Conservation (phyloP, 768 basidiomycete genomes). For the Xerocomellus chrysenteron region DNA sequence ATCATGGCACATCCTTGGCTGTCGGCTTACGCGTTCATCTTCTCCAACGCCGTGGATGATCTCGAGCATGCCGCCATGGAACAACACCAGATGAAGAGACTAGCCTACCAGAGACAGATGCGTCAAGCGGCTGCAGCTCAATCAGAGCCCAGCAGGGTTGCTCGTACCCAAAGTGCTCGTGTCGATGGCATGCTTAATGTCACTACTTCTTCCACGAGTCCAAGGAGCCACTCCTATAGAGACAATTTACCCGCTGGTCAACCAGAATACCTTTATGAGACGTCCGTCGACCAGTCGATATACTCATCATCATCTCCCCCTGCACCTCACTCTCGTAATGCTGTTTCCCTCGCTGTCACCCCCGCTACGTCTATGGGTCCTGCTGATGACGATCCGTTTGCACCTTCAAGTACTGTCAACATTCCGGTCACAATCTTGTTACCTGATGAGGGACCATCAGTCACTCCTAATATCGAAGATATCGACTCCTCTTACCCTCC, state of each 20-base stretch:
- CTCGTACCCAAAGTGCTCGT: constrained; percentile 56
- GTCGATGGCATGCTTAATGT: constrained; percentile 43
- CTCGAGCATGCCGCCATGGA: constrained; percentile 81
- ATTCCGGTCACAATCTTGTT: constrained; percentile 30
- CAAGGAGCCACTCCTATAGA: constrained; percentile 46
- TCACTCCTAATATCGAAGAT: constrained; percentile 19
- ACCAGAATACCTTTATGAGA: constrained; percentile 75
- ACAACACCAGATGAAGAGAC: constrained; percentile 79
- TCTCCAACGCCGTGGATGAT: constrained; percentile 71
- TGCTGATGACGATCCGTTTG: constrained; percentile 75
- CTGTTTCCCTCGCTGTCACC: constrained; percentile 43
- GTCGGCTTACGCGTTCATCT: constrained; percentile 43
- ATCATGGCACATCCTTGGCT: constrained; percentile 94
- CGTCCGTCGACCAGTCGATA: constrained; percentile 58
- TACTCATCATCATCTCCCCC: constrained; percentile 38
- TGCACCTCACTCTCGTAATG: constrained; percentile 39
- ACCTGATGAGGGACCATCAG: constrained; percentile 24
- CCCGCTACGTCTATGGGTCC: constrained; percentile 40
- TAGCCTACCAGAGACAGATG: constrained; percentile 82
- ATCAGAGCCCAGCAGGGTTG: constrained; percentile 30
- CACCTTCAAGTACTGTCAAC: constrained; percentile 35
- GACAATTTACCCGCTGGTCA: constrained; percentile 47
- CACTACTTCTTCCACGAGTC: constrained; percentile 32
- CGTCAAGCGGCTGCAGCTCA: constrained; percentile 45
- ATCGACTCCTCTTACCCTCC: constrained; percentile 18